These are phyloP conservation scores for Penicillium italicum DNA, from an alignment of 2,329 filamentous ascomycete species.

Conservation along the genomic window DNA sequence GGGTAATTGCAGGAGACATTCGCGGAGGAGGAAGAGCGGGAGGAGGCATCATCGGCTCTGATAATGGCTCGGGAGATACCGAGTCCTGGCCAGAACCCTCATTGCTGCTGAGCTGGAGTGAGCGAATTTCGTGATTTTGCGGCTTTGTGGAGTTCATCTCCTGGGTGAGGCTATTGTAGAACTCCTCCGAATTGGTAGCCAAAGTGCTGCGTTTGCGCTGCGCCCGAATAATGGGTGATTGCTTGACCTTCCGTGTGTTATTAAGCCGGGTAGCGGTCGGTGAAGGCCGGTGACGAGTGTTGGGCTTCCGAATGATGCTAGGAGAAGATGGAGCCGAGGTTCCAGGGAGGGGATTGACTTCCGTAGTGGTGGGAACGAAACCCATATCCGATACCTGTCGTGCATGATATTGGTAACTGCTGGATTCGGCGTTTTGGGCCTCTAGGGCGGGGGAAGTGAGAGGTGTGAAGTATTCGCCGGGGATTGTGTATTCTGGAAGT, in stretches of 20 bases:
- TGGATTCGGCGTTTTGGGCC: constrained; percentile 40
- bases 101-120: constrained; percentile 37
- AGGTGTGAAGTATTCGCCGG: constrained; percentile 50
- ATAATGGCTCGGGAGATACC: constrained; percentile 49
- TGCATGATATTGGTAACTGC: constrained; percentile 36
- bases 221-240: constrained; percentile 45
- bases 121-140: constrained; percentile 28
- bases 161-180: constrained; percentile 37
- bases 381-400: constrained; percentile 39
- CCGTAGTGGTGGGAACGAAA: constrained; percentile 42
- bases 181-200: constrained; percentile 34
- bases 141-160: constrained; percentile 26
- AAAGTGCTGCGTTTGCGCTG: constrained; percentile 40
- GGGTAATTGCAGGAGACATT: constrained; percentile 40
- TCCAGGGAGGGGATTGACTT: constrained; percentile 35
- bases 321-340: constrained; percentile 26
- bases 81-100: constrained; percentile 48
- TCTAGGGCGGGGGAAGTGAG: constrained; percentile 51
- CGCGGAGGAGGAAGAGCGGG: constrained; percentile 44
- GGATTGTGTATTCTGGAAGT: constrained; percentile 47
- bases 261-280: constrained; percentile 32
- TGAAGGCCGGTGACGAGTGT: constrained; percentile 34
- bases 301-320: constrained; percentile 36
- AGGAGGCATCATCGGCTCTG: constrained; percentile 50
- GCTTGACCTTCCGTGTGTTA: constrained; percentile 39